Conservation (phyloP, 352 stramenopile genomes). For the Pythium guiyangense region DNA sequence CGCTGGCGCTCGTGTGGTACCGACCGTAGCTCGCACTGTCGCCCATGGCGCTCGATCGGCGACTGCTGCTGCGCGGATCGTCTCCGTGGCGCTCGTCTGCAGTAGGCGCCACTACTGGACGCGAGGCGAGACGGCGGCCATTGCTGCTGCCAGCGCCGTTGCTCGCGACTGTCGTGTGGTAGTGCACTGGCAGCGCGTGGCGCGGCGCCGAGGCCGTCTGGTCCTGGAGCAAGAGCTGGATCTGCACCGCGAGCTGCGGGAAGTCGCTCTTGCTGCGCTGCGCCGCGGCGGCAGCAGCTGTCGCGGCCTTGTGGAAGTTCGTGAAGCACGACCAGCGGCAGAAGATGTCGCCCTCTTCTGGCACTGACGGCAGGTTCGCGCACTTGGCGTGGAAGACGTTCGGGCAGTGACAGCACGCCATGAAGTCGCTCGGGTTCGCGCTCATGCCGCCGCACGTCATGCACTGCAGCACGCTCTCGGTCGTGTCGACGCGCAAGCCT, state of each 20-base stretch:
- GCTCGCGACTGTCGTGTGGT: not conserved
- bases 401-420: slow-evolving; percentile 50
- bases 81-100: too few species aligned
- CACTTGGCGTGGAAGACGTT: slow-evolving; percentile 60
- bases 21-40: not conserved
- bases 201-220: not conserved
- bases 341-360: slow-evolving; percentile 63
- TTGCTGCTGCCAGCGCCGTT: not conserved
- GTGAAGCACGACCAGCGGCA: slow-evolving; percentile 63
- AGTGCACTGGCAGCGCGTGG: not conserved
- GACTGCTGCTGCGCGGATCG: not conserved
- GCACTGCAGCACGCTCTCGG: slow-evolving; percentile 5
- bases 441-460: slow-evolving; percentile 8
- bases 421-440: slow-evolving; percentile 20
- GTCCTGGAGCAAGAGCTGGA: slow-evolving; percentile 31
- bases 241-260: slow-evolving; percentile 35
- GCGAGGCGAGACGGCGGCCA: not conserved
- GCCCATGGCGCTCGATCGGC: too few species aligned
- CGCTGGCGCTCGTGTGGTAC: not conserved
- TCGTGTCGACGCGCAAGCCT: slow-evolving; percentile 3
- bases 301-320: slow-evolving; percentile 33
- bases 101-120: too few species aligned
- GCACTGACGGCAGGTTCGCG: slow-evolving; percentile 53
- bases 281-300: slow-evolving; percentile 13
- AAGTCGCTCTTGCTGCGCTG: slow-evolving; percentile 25